Percentiles rank a stretch among this genome's conserved stretches.
These are phyloP conservation scores for Nevesoporus exiguus DNA, from an alignment of 768 basidiomycete genomes.

Conservation along the genomic window DNA sequence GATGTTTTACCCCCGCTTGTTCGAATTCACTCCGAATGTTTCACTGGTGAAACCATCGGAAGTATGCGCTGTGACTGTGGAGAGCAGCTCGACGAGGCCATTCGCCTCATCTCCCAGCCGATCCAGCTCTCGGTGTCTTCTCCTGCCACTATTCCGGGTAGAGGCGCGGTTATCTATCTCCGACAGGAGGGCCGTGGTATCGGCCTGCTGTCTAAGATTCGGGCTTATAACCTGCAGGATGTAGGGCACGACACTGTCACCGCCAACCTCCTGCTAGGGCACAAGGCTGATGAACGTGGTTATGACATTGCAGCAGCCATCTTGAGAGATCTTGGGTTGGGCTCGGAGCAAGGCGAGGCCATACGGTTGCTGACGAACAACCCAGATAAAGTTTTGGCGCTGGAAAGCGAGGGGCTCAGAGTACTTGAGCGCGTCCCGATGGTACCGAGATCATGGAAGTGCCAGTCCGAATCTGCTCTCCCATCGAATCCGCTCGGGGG, in stretches of 20 bases:
- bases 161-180: conserved; percentile 92
- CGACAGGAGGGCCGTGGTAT: conserved; percentile 98
- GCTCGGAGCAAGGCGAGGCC: conserved; percentile 49
- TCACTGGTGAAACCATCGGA: conserved; percentile 96
- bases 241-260: conserved; percentile 98
- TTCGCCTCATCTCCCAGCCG: conserved; percentile 79
- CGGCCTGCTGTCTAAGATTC: conserved; percentile 90
- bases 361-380: conserved; percentile 93
- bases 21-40: conserved; percentile 97
- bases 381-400: conserved; percentile 90
- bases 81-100: conserved; percentile 97
- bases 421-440: conserved; percentile 87
- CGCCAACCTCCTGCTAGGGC: conserved; percentile 93
- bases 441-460: conserved; percentile 86
- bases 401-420: conserved; percentile 75
- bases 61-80: conserved; percentile 99
- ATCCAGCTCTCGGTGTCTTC: conserved; percentile 44
- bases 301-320: conserved; percentile 93
- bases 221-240: conserved; percentile 97
- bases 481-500: conserved; percentile 20
- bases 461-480: conserved; percentile 18
- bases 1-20: conserved; percentile 75
- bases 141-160: conserved; percentile 59
- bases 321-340: conserved; percentile 80
- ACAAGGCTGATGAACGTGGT: conserved; percentile 88